A percentile compares a stretch with the other conserved stretches of the same genome.
Conservation (phyloP, 2,329 filamentous ascomycete genomes). For the Penicillium griseofulvum region DNA sequence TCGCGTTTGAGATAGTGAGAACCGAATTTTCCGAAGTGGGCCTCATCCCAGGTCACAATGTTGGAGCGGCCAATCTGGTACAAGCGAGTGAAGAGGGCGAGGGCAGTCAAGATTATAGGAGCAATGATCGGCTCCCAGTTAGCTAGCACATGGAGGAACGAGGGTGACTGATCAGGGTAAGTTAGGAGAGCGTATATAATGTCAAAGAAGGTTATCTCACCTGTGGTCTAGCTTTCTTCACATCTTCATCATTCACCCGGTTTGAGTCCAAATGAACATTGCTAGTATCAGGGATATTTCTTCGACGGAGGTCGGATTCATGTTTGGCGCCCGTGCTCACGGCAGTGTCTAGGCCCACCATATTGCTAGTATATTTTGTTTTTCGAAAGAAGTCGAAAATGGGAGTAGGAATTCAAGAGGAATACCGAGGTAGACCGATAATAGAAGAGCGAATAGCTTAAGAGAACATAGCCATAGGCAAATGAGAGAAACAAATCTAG, state of each 20-base stretch:
- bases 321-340: conserved; percentile 37
- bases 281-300: conserved; percentile 40
- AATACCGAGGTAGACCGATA: conserved; percentile 2
- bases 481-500: conserved; percentile 10
- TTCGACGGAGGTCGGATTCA: conserved; percentile 39
- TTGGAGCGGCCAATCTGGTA: conserved; percentile 67
- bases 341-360: conserved; percentile 34
- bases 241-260: conserved; percentile 27
- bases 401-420: neutral
- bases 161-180: conserved; percentile 28
- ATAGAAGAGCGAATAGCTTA: conserved; percentile 9
- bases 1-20: conserved; percentile 99
- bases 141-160: conserved; percentile 46
- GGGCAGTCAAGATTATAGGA: conserved; percentile 61
- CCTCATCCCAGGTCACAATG: conserved; percentile 75
- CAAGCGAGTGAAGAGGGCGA: conserved; percentile 65
- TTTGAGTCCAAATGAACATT: conserved; percentile 25
- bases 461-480: conserved; percentile 19
- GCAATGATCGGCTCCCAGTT: conserved; percentile 62
- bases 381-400: neutral
- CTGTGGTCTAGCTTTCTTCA: conserved; percentile 37
- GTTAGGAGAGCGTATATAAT: conserved; percentile 5
- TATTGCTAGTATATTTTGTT: conserved; percentile 14
- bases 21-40: conserved; percentile 79
- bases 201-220: conserved; percentile 22